phyloP scores from a whole-genome alignment of 805 yeast species.

The Candida wancherniae region DNA sequence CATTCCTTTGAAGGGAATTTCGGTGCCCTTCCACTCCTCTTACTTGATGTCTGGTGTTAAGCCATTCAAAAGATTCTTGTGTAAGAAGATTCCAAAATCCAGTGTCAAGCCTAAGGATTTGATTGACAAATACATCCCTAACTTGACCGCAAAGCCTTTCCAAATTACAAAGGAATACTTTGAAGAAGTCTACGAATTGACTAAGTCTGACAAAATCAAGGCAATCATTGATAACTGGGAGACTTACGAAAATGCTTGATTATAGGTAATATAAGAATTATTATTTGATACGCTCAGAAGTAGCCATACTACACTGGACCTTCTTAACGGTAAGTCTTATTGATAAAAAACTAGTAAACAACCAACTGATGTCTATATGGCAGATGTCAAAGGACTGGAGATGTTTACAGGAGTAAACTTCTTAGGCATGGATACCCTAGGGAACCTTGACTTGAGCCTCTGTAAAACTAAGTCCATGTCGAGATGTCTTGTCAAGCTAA shows the following conservation, averaged over 20 bases:
- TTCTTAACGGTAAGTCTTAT: too few species aligned
- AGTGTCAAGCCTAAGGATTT: conserved; percentile 93
- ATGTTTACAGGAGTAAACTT: conserved; percentile 86
- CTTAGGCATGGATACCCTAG: conserved; percentile 86
- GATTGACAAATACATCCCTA: conserved; percentile 95
- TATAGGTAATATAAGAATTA: neutral
- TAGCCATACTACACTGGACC: too few species aligned
- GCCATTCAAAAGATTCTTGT: conserved; percentile 96
- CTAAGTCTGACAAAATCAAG: conserved; percentile 88
- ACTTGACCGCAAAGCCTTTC: conserved; percentile 97
- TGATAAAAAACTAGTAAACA: too few species aligned
- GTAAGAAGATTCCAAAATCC: conserved; percentile 90
- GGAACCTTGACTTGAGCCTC: conserved; percentile 73
- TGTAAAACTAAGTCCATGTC: conserved; percentile 87
- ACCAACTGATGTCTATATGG: conserved; percentile 1
- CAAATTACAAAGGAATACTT: conserved; percentile 94
- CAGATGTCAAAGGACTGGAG: conserved; percentile 54
- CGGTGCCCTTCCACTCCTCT: conserved; percentile 99
- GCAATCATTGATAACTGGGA: conserved; percentile 94
- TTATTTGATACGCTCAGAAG: too few species aligned
- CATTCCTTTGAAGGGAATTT: conserved; percentile 95
- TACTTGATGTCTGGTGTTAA: conserved; percentile 97
- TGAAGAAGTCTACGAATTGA: conserved; percentile 89
- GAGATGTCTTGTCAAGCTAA: conserved; percentile 84
- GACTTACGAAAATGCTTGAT: conserved; percentile 55